Conservation (phyloP, 2,329 filamentous ascomycete genomes). For the Sporothrix luriei region DNA sequence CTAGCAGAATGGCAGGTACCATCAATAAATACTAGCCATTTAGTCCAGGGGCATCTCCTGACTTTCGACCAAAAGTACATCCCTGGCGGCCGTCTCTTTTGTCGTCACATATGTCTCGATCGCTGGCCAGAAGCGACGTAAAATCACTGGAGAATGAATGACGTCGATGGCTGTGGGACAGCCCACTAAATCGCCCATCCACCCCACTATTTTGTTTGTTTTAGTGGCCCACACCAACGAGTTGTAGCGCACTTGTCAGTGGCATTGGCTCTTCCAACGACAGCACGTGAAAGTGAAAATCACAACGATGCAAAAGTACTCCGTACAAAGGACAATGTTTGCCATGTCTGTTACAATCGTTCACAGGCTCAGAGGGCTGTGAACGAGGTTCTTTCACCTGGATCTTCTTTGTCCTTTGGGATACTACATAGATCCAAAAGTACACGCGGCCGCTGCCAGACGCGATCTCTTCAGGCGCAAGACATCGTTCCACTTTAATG, state of each 20-base stretch:
- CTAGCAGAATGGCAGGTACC: no score
- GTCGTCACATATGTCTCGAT: neutral
- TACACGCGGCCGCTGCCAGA: no score
- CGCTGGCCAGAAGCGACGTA: neutral
- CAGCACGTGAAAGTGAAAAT: neutral
- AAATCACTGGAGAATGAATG: slow-evolving; percentile 18
- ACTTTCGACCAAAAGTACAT: no score
- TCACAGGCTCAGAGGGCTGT: no score
- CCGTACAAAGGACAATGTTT: neutral
- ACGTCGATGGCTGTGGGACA: slow-evolving; percentile 12
- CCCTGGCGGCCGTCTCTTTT: neutral
- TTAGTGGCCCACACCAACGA: neutral
- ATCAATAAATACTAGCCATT: neutral
- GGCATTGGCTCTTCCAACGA: neutral
- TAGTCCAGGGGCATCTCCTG: no score
- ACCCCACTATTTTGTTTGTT: neutral
- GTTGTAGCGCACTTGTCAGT: slow-evolving; percentile 7
- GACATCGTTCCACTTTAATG: neutral
- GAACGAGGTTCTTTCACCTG: no score
- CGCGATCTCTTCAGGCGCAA: no score
- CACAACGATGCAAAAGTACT: neutral
- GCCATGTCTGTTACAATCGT: no score
- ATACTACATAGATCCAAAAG: no score
- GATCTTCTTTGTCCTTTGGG: no score
- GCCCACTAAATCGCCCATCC: neutral